phyloP scores from a whole-genome alignment of 495 filamentous ascomycete genomes.

The Darksidea phi region DNA sequence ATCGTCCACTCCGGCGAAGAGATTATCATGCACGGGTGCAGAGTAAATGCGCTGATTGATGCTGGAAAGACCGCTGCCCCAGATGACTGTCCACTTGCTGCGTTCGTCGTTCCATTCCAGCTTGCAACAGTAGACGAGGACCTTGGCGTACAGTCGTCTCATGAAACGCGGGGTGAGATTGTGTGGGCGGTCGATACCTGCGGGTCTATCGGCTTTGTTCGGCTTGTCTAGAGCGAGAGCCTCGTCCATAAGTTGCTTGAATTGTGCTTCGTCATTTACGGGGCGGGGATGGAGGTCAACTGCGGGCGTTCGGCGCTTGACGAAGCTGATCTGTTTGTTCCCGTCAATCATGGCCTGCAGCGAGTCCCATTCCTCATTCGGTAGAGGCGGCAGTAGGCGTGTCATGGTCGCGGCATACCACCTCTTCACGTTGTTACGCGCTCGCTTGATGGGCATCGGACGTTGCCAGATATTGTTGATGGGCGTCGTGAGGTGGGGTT shows the following conservation, averaged over 20 bases:
- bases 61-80: slow-evolving; percentile 11
- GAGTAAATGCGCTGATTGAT: background rate
- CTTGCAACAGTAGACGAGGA: slow-evolving; percentile 23
- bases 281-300: background rate
- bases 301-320: slow-evolving; percentile 23
- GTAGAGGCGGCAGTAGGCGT: slow-evolving; percentile 69
- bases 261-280: background rate
- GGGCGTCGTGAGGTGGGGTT: slow-evolving; percentile 55
- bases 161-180: slow-evolving; percentile 25
- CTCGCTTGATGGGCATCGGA: slow-evolving; percentile 53
- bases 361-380: slow-evolving; percentile 60
- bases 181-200: slow-evolving; percentile 19
- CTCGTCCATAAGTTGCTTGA: background rate
- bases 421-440: slow-evolving; percentile 56
- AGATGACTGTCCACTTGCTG: slow-evolving; percentile 23
- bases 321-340: slow-evolving; percentile 45
- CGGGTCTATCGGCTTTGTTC: slow-evolving; percentile 14
- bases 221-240: slow-evolving; percentile 16
- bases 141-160: slow-evolving; percentile 26
- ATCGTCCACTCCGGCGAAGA: slow-evolving; percentile 30
- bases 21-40: background rate
- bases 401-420: slow-evolving; percentile 59
- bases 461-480: slow-evolving; percentile 62
- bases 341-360: slow-evolving; percentile 62
- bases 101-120: slow-evolving; percentile 21